Conservation (phyloP, 352 stramenopile species). For the Pythium phragmiticola region DNA sequence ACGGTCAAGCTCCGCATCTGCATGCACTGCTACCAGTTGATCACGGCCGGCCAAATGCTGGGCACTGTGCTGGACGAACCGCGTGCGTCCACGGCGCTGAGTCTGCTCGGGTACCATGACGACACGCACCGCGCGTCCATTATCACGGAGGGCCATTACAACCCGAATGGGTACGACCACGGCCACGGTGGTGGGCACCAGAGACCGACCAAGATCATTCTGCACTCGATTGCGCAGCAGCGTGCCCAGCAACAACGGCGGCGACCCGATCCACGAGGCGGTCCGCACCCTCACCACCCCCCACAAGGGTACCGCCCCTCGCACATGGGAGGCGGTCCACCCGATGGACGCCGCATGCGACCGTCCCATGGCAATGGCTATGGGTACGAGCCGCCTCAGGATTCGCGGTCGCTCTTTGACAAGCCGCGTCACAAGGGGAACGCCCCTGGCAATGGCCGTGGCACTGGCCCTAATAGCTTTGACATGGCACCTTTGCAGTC, state of each 20-base stretch:
- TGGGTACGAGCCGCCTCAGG: constrained; percentile 4
- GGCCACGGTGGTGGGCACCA: constrained; percentile 7
- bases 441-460: neutral
- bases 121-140: constrained; percentile 60
- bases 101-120: constrained; percentile 67
- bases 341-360: too few relatives aligned
- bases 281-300: too few relatives aligned
- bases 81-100: constrained; percentile 54
- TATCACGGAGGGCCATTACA: constrained; percentile 38
- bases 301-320: too few relatives aligned
- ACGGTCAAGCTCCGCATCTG: constrained; percentile 82
- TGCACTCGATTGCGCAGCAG: constrained; percentile 60
- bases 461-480: neutral
- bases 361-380: constrained; percentile 3
- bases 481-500: constrained; percentile 9
- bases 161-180: constrained; percentile 6
- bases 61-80: constrained; percentile 49
- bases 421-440: constrained; percentile 8
- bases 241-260: constrained; percentile 7
- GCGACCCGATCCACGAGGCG: neutral
- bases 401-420: constrained; percentile 17
- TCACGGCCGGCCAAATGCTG: constrained; percentile 63
- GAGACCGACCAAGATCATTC: constrained; percentile 57
- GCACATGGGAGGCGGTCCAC: too few relatives aligned
- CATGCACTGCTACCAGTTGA: constrained; percentile 80